Base-by-base conservation (phyloP, 257 asterid genomes). In the Thymus mandschuricus region DNA sequence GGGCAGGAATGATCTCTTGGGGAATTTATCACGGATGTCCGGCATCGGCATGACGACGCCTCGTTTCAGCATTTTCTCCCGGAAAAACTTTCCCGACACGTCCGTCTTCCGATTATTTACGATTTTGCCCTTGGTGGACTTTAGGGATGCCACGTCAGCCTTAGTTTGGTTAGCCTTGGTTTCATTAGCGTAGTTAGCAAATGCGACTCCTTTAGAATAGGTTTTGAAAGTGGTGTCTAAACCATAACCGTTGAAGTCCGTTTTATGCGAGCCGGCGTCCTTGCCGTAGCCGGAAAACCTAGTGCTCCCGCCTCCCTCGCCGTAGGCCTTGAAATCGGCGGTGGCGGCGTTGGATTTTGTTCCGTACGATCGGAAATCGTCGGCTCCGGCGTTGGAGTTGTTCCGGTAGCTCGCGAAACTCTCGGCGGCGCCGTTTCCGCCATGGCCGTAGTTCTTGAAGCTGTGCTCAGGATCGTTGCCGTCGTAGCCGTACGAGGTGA, bases 1-100 rank as follows among this genome's bases (percentile, higher is more conserved):
- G 75, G 98, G 98, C 70, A 92, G 72, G 73, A 92, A 92, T 0
- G 98, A 92, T 89, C 98, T 82, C 76, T 77, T 72, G 0, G 98
- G 96, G 88, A 92, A 83, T 78, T 68, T 85, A 30, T 92, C 98
- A 1, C 70, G 76, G 5, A 89, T 85, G 62, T 92, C 94, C 0
- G 97, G 97, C 97, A 91, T 89, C 0, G 91, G 93, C 91, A 91
- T 84, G 4, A 82, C 68, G 1, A 59, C 79, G 4, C 92, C 94
- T 15, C 67, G 72, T 79, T 68, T 84, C 84, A 92, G 57, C 92
- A 86, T 86, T 57, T 71, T 62, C 78, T 92, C 96, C 28, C 96
- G 60, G 58, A 92, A 92, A 57, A 92, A 89, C 56, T 85, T 92
- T 5, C 96, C 98, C 0, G 93, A 91, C 83, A 85, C 61, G 11